Base-by-base conservation (phyloP, 2,329 filamentous ascomycete genomes). In the Rutstroemia sp. region DNA sequence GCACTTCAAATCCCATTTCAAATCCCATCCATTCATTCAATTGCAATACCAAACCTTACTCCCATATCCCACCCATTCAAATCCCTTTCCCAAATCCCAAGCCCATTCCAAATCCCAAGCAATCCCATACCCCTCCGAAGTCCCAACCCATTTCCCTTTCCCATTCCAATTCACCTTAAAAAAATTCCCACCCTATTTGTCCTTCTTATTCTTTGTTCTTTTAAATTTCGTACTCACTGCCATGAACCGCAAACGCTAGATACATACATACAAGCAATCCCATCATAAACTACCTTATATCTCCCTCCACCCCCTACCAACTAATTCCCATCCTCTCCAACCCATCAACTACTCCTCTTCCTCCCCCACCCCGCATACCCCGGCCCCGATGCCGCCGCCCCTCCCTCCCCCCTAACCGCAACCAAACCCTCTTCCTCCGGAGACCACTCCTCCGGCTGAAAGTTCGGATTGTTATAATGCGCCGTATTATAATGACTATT, bases 401-500 rank as follows among this genome's bases (percentile, higher is more conserved):
- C 42, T 19, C 54, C 54, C 8, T 38, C 47, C 25, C 34, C 42
- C 19, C 44, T 49, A n/a, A 34, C 34, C 17, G 36, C 30, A 12
- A 17, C 17, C 14, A 46, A 25, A 2, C 69, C 69, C 10, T 70
- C 69, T 3, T 60, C 63, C 9, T 70, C 68, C 12, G 68, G 69
- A 14, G 57, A 65, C 69, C 69, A 80, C 67, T 78, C 76, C 61
- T 81, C 78, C 0, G 79, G 79, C 58, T 81, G 78, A 60, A 82
- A 82, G 60, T 81, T 76, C 42, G 81, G 80, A 61, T 87, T 87
- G 58, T 82, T 82, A 62, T 82, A 87, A 65, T 87, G 84, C 0
- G 83, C 83, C 48, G 78, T 78, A 63, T 86, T 87, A 71, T 81
- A 85, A 54, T 86, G 80, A 52, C 79, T 83, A 61, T 86, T 85